Evolutionary conservation across 2,329 filamentous ascomycete genomes (phyloP).

Genomic region (Blumeriella jaapii): DNA sequence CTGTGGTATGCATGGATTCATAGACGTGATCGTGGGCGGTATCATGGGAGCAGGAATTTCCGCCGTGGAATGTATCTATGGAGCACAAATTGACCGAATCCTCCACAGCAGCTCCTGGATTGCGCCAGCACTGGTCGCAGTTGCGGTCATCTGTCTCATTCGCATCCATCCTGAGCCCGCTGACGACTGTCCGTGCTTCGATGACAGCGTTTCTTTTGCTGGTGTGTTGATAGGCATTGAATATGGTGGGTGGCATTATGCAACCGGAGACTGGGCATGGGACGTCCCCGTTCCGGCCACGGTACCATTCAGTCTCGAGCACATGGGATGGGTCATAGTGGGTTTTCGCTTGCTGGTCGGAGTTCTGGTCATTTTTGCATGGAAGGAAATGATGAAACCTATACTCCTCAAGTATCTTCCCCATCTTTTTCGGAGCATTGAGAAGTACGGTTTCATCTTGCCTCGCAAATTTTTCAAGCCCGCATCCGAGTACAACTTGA

Average conservation of each 20-base stretch:
- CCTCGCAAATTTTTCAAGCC: slow-evolving; percentile 86
- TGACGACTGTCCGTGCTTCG: slow-evolving; percentile 93
- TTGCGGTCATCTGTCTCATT: slow-evolving; percentile 64
- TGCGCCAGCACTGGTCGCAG: slow-evolving; percentile 50
- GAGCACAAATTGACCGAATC: slow-evolving; percentile 55
- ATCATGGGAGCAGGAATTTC: slow-evolving; percentile 58
- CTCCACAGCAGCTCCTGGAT: slow-evolving; percentile 53
- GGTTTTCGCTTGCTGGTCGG: slow-evolving; percentile 63
- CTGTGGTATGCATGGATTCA: slow-evolving; percentile 97
- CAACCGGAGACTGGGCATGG: slow-evolving; percentile 33
- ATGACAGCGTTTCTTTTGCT: slow-evolving; percentile 88
- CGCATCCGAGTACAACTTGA: slow-evolving; percentile 79
- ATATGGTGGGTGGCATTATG: slow-evolving; percentile 72
- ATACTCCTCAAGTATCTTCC: slow-evolving; percentile 66
- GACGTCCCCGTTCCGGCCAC: slow-evolving; percentile 41
- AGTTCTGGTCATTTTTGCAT: slow-evolving; percentile 73
- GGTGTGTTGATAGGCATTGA: slow-evolving; percentile 81
- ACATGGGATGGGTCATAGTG: slow-evolving; percentile 54
- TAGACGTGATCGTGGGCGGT: slow-evolving; percentile 78
- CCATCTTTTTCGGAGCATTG: slow-evolving; percentile 76
- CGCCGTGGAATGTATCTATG: slow-evolving; percentile 47
- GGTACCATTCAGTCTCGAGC: slow-evolving; percentile 52
- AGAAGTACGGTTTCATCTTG: slow-evolving; percentile 65
- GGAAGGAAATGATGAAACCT: slow-evolving; percentile 86
- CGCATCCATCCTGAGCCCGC: slow-evolving; percentile 91